A percentile compares a stretch with the other conserved stretches of the same genome.
These are phyloP conservation scores for Maudiozyma turicensis DNA, from an alignment of 805 yeast genomes.

Conservation along the genomic window DNA sequence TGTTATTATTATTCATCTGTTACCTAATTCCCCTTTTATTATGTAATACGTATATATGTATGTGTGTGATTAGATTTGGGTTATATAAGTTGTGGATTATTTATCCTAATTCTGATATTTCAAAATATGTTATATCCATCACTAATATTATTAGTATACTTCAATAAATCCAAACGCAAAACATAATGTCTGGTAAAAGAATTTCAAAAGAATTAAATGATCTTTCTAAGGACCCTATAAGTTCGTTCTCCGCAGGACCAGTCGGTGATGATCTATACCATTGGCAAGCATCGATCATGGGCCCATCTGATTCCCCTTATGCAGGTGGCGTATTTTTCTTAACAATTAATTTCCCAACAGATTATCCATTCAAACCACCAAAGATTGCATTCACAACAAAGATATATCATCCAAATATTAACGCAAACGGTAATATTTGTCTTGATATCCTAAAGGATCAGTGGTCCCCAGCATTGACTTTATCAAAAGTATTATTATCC, in stretches of 20 bases:
- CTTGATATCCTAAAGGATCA: constrained; percentile 94
- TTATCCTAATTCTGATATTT: no score
- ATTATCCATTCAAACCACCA: constrained; percentile 98
- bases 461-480: constrained; percentile 98
- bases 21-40: no score
- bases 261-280: constrained; percentile 96
- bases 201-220: constrained; percentile 92
- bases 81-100: no score
- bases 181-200: constrained; percentile 75
- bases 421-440: constrained; percentile 92
- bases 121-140: no score
- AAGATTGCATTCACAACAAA: constrained; percentile 87
- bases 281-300: constrained; percentile 99
- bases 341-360: constrained; percentile 96
- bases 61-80: neutral
- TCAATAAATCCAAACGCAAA: no score
- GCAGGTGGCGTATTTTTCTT: constrained; percentile 93
- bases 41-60: neutral
- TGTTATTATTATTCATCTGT: no score
- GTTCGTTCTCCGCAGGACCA: constrained; percentile 98
- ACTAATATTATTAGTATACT: no score
- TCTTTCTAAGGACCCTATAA: constrained; percentile 97
- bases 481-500: constrained; percentile 87
- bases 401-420: constrained; percentile 95
- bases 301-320: constrained; percentile 90